These are phyloP conservation scores for Cytospora paraplurivora DNA, from an alignment of 2,329 filamentous ascomycete species.

Conservation along the genomic window DNA sequence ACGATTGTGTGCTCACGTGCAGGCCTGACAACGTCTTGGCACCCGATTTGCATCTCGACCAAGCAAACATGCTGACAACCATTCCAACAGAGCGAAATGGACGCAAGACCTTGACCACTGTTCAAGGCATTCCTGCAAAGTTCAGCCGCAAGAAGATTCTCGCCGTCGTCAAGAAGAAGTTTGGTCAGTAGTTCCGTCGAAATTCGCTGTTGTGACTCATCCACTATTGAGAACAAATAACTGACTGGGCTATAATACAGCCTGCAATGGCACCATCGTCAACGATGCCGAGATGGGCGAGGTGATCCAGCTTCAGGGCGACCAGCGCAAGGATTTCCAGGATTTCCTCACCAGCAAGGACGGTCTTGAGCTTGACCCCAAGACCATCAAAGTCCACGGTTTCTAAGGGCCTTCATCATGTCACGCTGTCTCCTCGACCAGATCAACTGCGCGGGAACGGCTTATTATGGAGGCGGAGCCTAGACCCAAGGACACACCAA, in stretches of 20 bases:
- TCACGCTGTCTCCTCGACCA: slow-evolving; percentile 20
- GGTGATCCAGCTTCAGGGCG: slow-evolving; percentile 99
- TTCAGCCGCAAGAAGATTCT: slow-evolving; percentile 99
- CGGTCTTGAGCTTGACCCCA: slow-evolving; percentile 89
- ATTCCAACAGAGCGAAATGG: slow-evolving; percentile 90
- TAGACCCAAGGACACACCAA: slow-evolving; percentile 25
- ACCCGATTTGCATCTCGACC: not conserved
- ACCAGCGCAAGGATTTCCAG: slow-evolving; percentile 98
- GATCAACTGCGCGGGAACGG: slow-evolving; percentile 16
- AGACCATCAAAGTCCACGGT: slow-evolving; percentile 86
- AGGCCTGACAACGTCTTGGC: not conserved
- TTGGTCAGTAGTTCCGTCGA: slow-evolving; percentile 60
- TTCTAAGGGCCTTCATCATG: slow-evolving; percentile 30
- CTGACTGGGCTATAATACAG: slow-evolving; percentile 47
- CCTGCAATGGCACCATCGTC: slow-evolving; percentile 99
- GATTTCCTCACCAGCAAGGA: slow-evolving; percentile 97
- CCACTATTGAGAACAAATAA: not conserved
- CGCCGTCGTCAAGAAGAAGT: slow-evolving; percentile 99
- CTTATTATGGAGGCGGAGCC: slow-evolving; percentile 20
- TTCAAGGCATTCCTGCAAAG: slow-evolving; percentile 98
- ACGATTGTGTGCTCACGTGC: slow-evolving; percentile 13
- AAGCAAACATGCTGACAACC: slow-evolving; percentile 4
- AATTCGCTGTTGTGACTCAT: slow-evolving; percentile 10
- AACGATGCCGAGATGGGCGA: slow-evolving; percentile 95
- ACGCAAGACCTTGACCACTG: slow-evolving; percentile 99